Evolutionary conservation across 208 protist species (phyloP), one percentile per base, ranked within the genome.

Genomic region (Trypanosoma conorhini): DNA sequence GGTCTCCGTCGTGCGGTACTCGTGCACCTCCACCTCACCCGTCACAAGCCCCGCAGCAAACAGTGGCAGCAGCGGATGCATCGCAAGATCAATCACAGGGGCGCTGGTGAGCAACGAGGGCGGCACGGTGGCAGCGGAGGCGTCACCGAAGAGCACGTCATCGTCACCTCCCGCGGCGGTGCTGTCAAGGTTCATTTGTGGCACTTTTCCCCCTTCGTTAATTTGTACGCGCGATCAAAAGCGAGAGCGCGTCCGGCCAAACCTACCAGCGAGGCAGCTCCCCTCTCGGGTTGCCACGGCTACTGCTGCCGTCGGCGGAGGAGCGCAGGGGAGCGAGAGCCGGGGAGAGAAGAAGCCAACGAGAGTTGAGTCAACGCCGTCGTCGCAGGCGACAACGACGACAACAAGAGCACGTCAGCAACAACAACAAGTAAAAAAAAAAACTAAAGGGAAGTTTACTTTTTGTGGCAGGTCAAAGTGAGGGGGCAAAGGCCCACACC

Each of bases 1-100:
- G 1, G 72, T 94, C 62, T 96, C 91, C 50, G 79, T 75, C 24
- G 77, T 62, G 40, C 30, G 70, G 50, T 80, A 90, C 83, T 96
- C 81, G 71, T 89, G 89, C 4, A 96, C 80, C 69, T 94, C 88
- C 24, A 96, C 73, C 61, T 92, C 88, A 17, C 91, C 91, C 13
- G 84, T 90, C 38, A 96, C 79, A 17, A 96, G 82, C 19, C 91
- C 91, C 1, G 76, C 79, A 24, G 88, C 88, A 46, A 96, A 72
- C 31, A 96, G 80, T 7, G 88, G 85, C 26, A 92, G 77, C 7
- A 26, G 54, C 0, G 91, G 91, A 63, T 96, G 91, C 67, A 96
- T 94, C 61, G 80, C 76, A 1, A 96, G 76, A 61, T 94, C 88
- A 19, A 94, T 64, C 60, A 94, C 88, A 8, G 83, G 46, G 1